Conservation (phyloP, 768 basidiomycete genomes). For the Mycena kentingensis region DNA sequence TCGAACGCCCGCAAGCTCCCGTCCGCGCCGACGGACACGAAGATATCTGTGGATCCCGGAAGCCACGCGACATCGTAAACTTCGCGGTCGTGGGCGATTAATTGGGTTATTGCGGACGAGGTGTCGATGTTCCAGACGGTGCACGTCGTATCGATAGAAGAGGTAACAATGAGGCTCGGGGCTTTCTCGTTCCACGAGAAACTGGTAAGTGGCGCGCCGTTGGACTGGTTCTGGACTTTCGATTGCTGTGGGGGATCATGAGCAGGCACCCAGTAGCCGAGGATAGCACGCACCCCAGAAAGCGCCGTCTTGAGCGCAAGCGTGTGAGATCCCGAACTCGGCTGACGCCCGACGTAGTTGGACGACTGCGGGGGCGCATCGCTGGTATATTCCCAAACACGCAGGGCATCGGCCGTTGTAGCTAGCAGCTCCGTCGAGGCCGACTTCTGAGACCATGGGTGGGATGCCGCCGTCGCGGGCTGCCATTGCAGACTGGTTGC, state of each 20-base stretch:
- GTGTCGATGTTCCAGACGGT: slow-evolving; percentile 99
- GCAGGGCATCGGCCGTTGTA: slow-evolving; percentile 89
- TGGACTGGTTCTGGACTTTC: slow-evolving; percentile 83
- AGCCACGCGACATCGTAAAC: slow-evolving; percentile 99
- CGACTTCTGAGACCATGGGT: slow-evolving; percentile 70
- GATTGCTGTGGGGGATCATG: slow-evolving; percentile 58
- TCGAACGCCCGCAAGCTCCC: slow-evolving; percentile 97
- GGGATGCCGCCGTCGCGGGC: slow-evolving; percentile 65
- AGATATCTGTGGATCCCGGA: slow-evolving; percentile 92
- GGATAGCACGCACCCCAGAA: slow-evolving; percentile 65
- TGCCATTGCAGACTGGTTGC: slow-evolving; percentile 95
- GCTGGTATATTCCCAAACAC: slow-evolving; percentile 86
- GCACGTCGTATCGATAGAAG: slow-evolving; percentile 97
- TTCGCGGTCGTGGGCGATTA: slow-evolving; percentile 95
- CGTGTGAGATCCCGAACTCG: slow-evolving; percentile 58
- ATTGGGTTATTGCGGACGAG: slow-evolving; percentile 89
- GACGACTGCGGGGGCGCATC: slow-evolving; percentile 62
- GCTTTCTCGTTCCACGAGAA: slow-evolving; percentile 98
- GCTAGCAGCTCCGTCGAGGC: slow-evolving; percentile 80
- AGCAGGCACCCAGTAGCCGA: slow-evolving; percentile 11
- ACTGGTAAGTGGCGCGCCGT: slow-evolving; percentile 89
- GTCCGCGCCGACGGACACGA: slow-evolving; percentile 97
- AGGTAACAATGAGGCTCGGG: slow-evolving; percentile 90
- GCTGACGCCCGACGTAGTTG: slow-evolving; percentile 70
- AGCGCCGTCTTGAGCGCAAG: slow-evolving; percentile 74